Evolutionary conservation across 805 yeast species (phyloP).

Genomic region (Wickerhamomyces mucosus): DNA sequence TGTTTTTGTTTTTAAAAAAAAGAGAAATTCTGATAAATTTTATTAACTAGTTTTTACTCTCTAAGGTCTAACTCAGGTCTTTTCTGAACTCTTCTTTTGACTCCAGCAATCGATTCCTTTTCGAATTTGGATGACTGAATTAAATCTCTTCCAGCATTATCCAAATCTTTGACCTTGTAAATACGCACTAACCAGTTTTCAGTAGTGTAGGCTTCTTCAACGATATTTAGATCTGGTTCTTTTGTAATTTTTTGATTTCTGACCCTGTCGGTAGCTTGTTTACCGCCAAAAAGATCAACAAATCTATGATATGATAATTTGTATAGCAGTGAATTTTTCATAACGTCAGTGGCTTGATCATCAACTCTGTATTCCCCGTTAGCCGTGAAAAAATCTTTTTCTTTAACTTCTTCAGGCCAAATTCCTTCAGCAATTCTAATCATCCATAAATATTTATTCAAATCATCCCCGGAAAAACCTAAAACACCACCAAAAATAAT

Average conservation of each 20-base stretch:
- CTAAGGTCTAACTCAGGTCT: slow-evolving; percentile 44
- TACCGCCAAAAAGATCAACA: slow-evolving; percentile 54
- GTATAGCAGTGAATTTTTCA: slow-evolving; percentile 88
- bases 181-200: slow-evolving; percentile 96
- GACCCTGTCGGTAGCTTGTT: slow-evolving; percentile 72
- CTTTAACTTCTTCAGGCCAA: slow-evolving; percentile 98
- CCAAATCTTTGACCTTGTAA: slow-evolving; percentile 83
- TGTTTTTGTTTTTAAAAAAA: no score
- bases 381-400: slow-evolving; percentile 73
- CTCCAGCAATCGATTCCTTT: slow-evolving; percentile 23
- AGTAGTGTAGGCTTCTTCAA: slow-evolving; percentile 91
- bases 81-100: slow-evolving; percentile 33
- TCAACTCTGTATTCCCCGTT: slow-evolving; percentile 88
- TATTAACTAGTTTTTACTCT: no score
- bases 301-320: slow-evolving; percentile 88
- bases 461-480: slow-evolving; percentile 93
- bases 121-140: slow-evolving; percentile 47
- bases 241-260: slow-evolving; percentile 70
- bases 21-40: no score
- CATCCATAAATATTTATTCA: slow-evolving; percentile 98
- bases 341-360: slow-evolving; percentile 67
- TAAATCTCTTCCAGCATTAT: slow-evolving; percentile 76
- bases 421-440: slow-evolving; percentile 97
- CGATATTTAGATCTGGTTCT: slow-evolving; percentile 52
- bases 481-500: slow-evolving; percentile 90